A percentile compares a stretch with the other conserved stretches of the same genome.
phyloP scores from a whole-genome alignment of 2,329 filamentous ascomycete species.

The Ascosphaera acerosa region DNA sequence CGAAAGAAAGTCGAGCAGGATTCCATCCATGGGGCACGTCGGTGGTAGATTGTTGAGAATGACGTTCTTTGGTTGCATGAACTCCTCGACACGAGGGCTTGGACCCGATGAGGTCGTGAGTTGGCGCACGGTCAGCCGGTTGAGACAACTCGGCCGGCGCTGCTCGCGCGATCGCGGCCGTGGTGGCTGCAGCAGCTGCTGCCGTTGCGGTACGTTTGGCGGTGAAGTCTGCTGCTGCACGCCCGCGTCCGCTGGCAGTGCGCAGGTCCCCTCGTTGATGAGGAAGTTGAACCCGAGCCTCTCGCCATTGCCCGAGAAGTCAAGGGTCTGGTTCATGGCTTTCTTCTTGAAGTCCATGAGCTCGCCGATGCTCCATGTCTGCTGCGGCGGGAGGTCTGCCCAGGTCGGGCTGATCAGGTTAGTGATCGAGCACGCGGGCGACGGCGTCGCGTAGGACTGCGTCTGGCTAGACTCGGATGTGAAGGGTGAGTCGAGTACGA shows the following conservation, averaged over 20 bases:
- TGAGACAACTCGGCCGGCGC: not conserved
- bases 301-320: conserved; percentile 33
- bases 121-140: too few relatives aligned
- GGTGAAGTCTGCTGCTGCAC: not conserved
- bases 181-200: not conserved
- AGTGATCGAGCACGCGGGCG: not conserved
- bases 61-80: not conserved
- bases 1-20: conserved; percentile 57
- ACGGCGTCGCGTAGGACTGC: conserved; percentile 1
- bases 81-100: not conserved
- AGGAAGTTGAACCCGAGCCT: conserved; percentile 49
- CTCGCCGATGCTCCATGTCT: not conserved
- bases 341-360: conserved; percentile 17
- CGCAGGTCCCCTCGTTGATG: conserved; percentile 26
- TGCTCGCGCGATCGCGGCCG: not conserved
- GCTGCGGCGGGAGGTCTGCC: not conserved
- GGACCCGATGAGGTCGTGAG: not conserved
- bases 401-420: not conserved
- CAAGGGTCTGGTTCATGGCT: conserved; percentile 27
- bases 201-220: not conserved
- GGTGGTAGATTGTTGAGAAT: conserved; percentile 30
- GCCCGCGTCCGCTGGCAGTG: not conserved
- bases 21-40: conserved; percentile 50
- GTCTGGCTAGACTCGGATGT: not conserved
- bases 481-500: not conserved